phyloP scores from a whole-genome alignment of 768 basidiomycete species.

The Amyloporia xantha region DNA sequence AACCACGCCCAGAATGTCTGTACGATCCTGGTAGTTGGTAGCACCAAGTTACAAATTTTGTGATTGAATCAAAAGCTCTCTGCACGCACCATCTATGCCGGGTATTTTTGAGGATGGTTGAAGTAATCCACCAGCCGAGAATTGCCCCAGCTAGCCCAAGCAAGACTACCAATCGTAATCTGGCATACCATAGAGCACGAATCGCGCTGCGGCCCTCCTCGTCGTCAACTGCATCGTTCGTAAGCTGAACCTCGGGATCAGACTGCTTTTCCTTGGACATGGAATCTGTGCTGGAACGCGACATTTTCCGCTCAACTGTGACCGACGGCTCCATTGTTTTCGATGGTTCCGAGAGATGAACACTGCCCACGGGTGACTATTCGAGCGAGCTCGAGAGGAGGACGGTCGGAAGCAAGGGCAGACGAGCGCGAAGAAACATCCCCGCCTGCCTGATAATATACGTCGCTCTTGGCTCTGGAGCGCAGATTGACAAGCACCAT shows the following conservation, averaged over 20 bases:
- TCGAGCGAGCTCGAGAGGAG: background rate
- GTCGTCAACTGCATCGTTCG: conserved; percentile 8
- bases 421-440: conserved; percentile 6
- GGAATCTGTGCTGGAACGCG: conserved; percentile 17
- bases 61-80: too few relatives aligned
- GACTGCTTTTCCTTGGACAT: conserved; percentile 15
- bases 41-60: background rate
- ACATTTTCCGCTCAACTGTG: conserved; percentile 17
- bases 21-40: conserved; percentile 48
- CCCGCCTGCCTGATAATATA: background rate
- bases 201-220: conserved; percentile 13
- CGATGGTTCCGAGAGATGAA: background rate
- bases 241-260: conserved; percentile 15
- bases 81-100: conserved; percentile 63
- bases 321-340: background rate
- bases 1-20: conserved; percentile 82
- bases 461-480: background rate
- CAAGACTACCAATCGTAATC: conserved; percentile 34
- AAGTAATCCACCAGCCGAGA: conserved; percentile 81
- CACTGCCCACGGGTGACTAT: background rate
- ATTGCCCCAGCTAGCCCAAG: conserved; percentile 51
- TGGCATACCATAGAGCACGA: conserved; percentile 8
- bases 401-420: conserved; percentile 7
- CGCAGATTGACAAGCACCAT: background rate
- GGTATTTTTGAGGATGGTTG: conserved; percentile 61